Base-by-base conservation (phyloP, 2,329 filamentous ascomycete genomes). In the Macroventuria anomochaeta region DNA sequence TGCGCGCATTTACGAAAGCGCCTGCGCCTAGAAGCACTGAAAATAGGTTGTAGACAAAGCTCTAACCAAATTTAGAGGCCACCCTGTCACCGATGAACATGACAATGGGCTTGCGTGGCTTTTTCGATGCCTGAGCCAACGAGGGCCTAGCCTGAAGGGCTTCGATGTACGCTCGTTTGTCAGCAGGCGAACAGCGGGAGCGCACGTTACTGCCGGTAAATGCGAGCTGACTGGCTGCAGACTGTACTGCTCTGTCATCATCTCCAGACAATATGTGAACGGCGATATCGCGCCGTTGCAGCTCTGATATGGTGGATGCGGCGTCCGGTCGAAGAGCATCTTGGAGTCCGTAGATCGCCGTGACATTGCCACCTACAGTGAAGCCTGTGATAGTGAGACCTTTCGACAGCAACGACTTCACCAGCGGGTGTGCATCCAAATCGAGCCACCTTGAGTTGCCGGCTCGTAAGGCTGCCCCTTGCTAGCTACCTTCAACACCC, bases 1-100 rank as follows among this genome's bases (percentile, higher is more conserved):
- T 85, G 32, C 84, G 75, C 12, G 79, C 77, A 58, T 78, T 76
- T 4, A 88, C 85, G 37, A 71, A 68, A 0, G 67, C 69, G 0
- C 89, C 89, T 0, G 83, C 81, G 1, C 82, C 88, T 0, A 91
- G 77, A 38, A 90, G 71, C 1, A 92, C 76, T 0, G 88, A 88
- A 56, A 90, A 82, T 2, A 85, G 44, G 62, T 92, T 92, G 73
- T 92, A 92, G 1, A 89, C 76, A 46, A 84, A 83, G 46, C 83
- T 83, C 89, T 88, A 92, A 0, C 64, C 77, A 68, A 92, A 90
- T 68, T 91, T 91, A 76, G 91, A 86, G 13, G 70, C 70, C 57
- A 82, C 68, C 21, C 69, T 65, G 62, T 95, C 89, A 31, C 90
- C 90, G 51, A 82, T 81, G 72, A 93, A 93, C 5, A 92, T 71